Percentiles rank a stretch among this genome's conserved stretches.
These are phyloP conservation scores for Trematosphaeria pertusa DNA, from an alignment of 2,329 filamentous ascomycete genomes.

Conservation along the genomic window DNA sequence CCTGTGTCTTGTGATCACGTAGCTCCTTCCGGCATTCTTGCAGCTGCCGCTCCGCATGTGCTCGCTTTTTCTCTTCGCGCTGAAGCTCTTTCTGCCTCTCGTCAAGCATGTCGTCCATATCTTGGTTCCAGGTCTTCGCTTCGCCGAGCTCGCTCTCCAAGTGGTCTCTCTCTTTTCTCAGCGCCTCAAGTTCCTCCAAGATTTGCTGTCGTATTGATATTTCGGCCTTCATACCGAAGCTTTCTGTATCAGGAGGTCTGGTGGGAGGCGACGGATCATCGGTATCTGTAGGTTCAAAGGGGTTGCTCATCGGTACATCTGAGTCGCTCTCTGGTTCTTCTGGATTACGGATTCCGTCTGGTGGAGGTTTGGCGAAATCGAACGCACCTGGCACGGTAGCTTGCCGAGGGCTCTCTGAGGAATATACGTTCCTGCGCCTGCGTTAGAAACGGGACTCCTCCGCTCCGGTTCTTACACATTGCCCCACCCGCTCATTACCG, in stretches of 20 bases:
- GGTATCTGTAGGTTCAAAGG: too few relatives aligned
- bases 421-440: too few relatives aligned
- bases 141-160: background rate
- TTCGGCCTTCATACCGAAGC: too few relatives aligned
- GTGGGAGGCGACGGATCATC: too few relatives aligned
- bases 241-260: background rate
- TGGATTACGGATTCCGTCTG: background rate
- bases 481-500: too few relatives aligned
- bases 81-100: background rate
- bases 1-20: background rate
- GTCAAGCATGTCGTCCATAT: background rate
- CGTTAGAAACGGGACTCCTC: too few relatives aligned
- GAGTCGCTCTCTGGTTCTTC: background rate
- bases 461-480: too few relatives aligned
- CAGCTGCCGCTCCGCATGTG: background rate
- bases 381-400: background rate
- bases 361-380: background rate
- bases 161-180: background rate
- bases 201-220: background rate
- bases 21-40: background rate
- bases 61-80: background rate
- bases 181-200: background rate
- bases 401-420: too few relatives aligned
- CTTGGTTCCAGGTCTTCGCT: background rate
- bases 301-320: background rate